phyloP scores from a whole-genome alignment of 2,329 filamentous ascomycete genomes.

The Aspergillus tamarii region DNA sequence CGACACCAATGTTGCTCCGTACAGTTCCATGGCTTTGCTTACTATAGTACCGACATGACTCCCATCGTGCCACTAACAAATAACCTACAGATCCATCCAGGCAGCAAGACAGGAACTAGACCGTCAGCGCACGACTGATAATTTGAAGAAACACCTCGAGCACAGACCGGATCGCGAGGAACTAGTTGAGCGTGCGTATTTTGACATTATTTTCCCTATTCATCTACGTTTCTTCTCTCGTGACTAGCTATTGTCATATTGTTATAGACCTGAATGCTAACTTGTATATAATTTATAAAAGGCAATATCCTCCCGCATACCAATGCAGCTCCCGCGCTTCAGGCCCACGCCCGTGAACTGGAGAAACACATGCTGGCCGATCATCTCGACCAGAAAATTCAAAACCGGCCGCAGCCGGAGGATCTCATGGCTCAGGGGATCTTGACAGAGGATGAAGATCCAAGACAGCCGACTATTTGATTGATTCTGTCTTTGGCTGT shows the following conservation, averaged over 20 bases:
- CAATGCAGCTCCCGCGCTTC: conserved; percentile 75
- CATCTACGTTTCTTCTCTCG: neutral
- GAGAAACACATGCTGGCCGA: conserved; percentile 87
- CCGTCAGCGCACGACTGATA: conserved; percentile 65
- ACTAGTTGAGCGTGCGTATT: conserved; percentile 72
- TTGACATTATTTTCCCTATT: neutral
- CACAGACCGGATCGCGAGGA: conserved; percentile 70
- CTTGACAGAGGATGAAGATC: conserved; percentile 65
- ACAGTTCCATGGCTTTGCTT: conserved; percentile 28
- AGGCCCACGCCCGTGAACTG: conserved; percentile 80
- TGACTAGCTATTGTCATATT: neutral
- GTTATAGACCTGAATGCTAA: neutral
- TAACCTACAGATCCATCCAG: conserved; percentile 59
- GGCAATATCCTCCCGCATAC: conserved; percentile 65
- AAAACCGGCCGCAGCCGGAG: conserved; percentile 74
- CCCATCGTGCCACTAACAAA: neutral
- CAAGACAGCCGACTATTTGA: conserved; percentile 29
- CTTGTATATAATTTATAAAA: neutral
- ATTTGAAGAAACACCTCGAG: conserved; percentile 65
- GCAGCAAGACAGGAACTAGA: conserved; percentile 65
- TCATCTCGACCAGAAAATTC: conserved; percentile 83
- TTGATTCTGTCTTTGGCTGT: neutral
- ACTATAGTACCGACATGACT: neutral
- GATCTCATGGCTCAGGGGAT: conserved; percentile 79
- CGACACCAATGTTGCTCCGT: conserved; percentile 69